Base-by-base conservation (phyloP, 2,329 filamentous ascomycete species). In the Peltaster fructicola region DNA sequence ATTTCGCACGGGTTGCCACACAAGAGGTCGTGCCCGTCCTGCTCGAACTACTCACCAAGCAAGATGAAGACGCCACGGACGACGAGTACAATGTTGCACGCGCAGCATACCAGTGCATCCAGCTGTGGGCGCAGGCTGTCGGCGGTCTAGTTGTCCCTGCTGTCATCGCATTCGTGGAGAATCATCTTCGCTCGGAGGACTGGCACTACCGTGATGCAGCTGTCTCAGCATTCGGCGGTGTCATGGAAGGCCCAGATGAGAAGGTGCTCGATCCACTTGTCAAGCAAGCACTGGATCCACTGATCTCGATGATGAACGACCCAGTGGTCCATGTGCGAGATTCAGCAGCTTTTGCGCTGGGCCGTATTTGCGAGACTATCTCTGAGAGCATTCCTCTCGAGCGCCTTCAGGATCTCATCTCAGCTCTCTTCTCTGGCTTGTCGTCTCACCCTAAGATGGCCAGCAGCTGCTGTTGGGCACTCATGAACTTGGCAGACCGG, bases 191-290 rank as follows among this genome's bases (percentile, higher is more conserved):
- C 36, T 69, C 70, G 31, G 81, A 92, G 29, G 81, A 95, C 53
- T 98, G 88, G 88, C 84, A 90, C 51, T 69, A 73, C 51, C 73
- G 88, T 41, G 88, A 98, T 57, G 88, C 88, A 26, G 84, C 88
- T 24, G 88, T 98, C 15, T 92, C 88, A 31, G 84, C 88, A 10
- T 95, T 98, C 40, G 88, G 88, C 35, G 88, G 84, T 38, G 95
- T 98, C 42, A 93, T 98, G 84, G 88, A 98, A 48, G 88, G 88
- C 14, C 88, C 88, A 1, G 88, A 95, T 30, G 79, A 91, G 53
- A 80, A 79, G 57, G 71, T 85, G 24, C 61, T 98, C 25, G 81
- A 91, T 43, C 84, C 85, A 29, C 76, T 98, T 29, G 80, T 98
- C 45, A 92, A 92, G 61, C 85, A 93, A 51, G 88, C 84, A 33